Evolutionary conservation across 306 rosid species (phyloP).

Genomic region (Carpinus fangiana): DNA sequence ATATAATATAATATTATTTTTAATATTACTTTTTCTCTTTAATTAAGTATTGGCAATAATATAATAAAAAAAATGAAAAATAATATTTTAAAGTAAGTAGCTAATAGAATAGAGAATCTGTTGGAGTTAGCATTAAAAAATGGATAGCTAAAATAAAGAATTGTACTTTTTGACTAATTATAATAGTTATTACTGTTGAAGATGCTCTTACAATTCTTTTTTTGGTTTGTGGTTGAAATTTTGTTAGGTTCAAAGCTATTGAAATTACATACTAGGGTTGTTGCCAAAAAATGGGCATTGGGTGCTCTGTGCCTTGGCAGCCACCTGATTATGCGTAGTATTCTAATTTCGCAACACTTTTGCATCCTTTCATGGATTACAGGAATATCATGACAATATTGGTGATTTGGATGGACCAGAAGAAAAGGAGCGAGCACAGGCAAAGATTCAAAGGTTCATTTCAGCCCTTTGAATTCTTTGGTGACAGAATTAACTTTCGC

Average conservation of each 20-base stretch:
- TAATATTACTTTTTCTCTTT: no score
- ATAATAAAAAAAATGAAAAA: no score
- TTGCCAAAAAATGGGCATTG: neutral
- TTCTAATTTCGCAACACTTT: neutral
- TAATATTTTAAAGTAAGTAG: no score
- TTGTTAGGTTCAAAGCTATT: neutral
- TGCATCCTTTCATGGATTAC: conserved; percentile 18
- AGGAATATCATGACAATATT: conserved; percentile 91
- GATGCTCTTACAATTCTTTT: no score
- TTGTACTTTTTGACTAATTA: no score
- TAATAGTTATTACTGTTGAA: no score
- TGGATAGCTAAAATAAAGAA: no score
- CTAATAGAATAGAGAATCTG: no score
- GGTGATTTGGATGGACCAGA: conserved; percentile 93
- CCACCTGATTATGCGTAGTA: neutral
- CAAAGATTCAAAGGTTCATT: conserved; percentile 81
- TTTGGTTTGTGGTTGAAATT: neutral
- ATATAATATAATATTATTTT: no score
- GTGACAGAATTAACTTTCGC: neutral
- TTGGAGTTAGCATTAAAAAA: no score
- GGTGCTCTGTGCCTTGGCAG: neutral
- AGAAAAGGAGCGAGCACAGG: conserved; percentile 84
- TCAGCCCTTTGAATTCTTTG: conserved; percentile 45
- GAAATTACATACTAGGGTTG: neutral
- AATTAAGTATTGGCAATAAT: no score